Base-by-base conservation (phyloP, 495 filamentous ascomycete species). In the Neurospora discreta region DNA sequence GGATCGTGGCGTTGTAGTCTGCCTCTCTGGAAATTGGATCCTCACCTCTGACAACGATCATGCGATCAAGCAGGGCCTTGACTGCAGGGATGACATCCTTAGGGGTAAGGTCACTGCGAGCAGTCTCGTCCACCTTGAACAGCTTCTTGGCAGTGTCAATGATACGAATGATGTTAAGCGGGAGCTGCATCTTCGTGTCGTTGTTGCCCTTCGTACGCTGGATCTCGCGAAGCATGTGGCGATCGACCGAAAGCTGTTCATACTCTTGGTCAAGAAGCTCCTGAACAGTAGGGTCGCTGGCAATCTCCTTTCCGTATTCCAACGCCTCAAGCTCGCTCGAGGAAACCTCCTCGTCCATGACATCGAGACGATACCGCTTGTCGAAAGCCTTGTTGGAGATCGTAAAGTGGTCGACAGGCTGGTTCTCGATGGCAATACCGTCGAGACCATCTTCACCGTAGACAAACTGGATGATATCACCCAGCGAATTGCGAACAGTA, bases 391-490 rank as follows among this genome's bases (percentile, higher is more conserved):
- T 81, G 75, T 91, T 84, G 30, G 91, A 92, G 76, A 91, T 88
- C 71, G 87, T 89, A 77, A 98, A 91, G 79, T 91, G 90, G 76
- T 97, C 93, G 70, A 99, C 89, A 15, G 87, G 85, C 78, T 99
- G 96, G 72, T 93, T 90, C 81, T 99, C 95, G 70, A 99, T 98
- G 74, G 89, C 86, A 67, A 90, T 89, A 77, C 90, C 95, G 77
- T 99, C 95, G 6, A 98, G 87, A 75, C 95, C 95, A 80, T 99
- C 95, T 80, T 99, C 96, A 74, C 95, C 95, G 73, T 99, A 99
- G 69, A 97, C 85, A 82, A 98, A 98, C 81, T 99, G 95, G 69
- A 99, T 92, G 75, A 99, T 92, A 79, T 98, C 95, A 41, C 95
- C 95, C 41, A 98, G 86, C 38, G 96, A 98, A 81, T 99, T 98